phyloP scores from a whole-genome alignment of 768 basidiomycete genomes.

The Trametes villosa region DNA sequence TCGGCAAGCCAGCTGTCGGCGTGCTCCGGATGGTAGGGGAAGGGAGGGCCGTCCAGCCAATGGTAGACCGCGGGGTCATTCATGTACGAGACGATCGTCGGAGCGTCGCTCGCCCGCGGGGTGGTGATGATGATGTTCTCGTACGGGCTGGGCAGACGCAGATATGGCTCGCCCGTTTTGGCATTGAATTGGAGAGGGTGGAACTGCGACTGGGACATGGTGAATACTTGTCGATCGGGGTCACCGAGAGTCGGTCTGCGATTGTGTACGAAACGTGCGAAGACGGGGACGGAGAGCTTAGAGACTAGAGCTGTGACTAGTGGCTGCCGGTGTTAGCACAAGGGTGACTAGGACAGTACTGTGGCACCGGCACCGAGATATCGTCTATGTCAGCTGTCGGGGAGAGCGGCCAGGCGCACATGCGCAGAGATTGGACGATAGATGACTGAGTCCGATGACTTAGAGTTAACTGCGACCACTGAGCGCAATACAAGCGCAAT shows the following conservation, averaged over 20 bases:
- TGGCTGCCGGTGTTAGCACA: no score
- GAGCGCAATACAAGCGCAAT: no score
- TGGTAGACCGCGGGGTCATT: constrained; percentile 54
- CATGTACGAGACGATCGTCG: constrained; percentile 42
- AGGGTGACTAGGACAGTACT: neutral
- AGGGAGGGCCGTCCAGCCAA: constrained; percentile 53
- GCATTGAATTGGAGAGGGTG: constrained; percentile 40
- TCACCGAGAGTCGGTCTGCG: neutral
- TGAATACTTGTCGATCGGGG: neutral
- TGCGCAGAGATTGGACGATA: neutral
- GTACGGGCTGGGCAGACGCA: constrained; percentile 54
- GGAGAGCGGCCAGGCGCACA: neutral
- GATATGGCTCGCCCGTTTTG: constrained; percentile 51
- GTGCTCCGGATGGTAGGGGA: constrained; percentile 53
- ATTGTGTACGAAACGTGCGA: neutral
- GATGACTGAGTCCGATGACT: neutral
- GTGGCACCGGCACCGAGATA: neutral
- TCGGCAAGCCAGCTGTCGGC: constrained; percentile 44
- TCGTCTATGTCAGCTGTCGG: neutral
- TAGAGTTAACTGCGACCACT: no score
- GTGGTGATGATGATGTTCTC: constrained; percentile 64
- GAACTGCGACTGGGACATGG: constrained; percentile 30
- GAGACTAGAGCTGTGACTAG: no score
- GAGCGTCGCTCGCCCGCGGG: constrained; percentile 51
- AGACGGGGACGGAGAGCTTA: no score